Evolutionary conservation across 768 basidiomycete species (phyloP).

Genomic region (Boletus tomentosulus): DNA sequence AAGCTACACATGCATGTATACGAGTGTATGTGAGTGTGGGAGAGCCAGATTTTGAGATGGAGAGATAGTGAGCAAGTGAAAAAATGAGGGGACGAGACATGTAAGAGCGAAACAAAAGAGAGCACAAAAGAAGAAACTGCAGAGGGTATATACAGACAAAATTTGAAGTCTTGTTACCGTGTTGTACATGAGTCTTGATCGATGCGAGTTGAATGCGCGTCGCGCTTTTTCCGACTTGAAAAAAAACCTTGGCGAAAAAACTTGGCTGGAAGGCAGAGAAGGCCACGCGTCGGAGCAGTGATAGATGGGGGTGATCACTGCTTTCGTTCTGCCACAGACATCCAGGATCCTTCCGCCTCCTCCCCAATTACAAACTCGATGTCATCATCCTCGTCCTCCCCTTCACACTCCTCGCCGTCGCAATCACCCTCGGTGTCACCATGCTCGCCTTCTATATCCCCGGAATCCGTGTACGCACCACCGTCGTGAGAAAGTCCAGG

Average conservation of each 20-base stretch:
- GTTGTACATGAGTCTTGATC: slow-evolving; percentile 4
- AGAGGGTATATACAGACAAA: slow-evolving; percentile 19
- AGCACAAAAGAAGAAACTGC: neutral
- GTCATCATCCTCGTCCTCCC: slow-evolving; percentile 66
- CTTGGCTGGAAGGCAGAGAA: no score
- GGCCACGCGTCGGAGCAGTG: neutral
- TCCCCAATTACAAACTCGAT: slow-evolving; percentile 68
- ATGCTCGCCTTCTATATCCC: slow-evolving; percentile 16
- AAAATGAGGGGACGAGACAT: neutral
- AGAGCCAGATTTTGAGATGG: slow-evolving; percentile 7
- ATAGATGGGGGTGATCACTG: slow-evolving; percentile 4
- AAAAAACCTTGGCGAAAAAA: slow-evolving; percentile 7
- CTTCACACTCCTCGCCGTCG: slow-evolving; percentile 35
- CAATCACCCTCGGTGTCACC: slow-evolving; percentile 25
- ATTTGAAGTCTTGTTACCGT: slow-evolving; percentile 1
- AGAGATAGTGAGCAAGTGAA: slow-evolving; percentile 5
- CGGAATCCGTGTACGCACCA: slow-evolving; percentile 2
- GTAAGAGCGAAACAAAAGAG: neutral
- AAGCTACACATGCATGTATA: slow-evolving; percentile 16
- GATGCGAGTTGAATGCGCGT: slow-evolving; percentile 13
- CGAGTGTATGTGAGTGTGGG: slow-evolving; percentile 3
- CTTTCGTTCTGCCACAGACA: slow-evolving; percentile 32
- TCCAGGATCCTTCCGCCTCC: slow-evolving; percentile 38
- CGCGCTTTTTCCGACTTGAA: slow-evolving; percentile 13
- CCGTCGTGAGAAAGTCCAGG: neutral